phyloP scores from a whole-genome alignment of 1,139 yeast genomes.

The Zygotorulaspora mrakii region DNA sequence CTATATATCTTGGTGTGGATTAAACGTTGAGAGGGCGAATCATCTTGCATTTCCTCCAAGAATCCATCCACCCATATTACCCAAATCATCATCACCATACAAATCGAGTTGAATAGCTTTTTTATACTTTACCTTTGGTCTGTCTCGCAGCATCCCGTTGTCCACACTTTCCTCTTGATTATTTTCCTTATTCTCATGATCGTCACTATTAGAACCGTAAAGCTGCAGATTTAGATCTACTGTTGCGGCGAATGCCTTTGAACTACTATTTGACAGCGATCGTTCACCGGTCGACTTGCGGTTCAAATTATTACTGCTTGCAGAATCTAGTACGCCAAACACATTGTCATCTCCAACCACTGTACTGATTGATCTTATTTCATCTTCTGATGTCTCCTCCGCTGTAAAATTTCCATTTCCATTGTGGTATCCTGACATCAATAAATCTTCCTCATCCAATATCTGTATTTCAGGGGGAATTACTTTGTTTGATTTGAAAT shows the following conservation, averaged over 20 bases:
- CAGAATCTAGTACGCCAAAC: constrained; percentile 1
- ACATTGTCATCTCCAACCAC: constrained; percentile 9
- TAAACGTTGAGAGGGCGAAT: neutral
- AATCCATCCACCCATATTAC: constrained; percentile 29
- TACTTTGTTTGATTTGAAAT: constrained; percentile 22
- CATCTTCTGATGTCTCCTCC: constrained; percentile 20
- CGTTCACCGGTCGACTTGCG: constrained; percentile 4
- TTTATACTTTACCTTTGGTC: constrained; percentile 21
- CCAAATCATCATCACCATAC: constrained; percentile 29
- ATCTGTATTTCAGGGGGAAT: constrained; percentile 16
- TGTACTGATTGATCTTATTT: constrained; percentile 14
- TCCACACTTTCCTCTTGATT: neutral
- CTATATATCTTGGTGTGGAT: too few species aligned
- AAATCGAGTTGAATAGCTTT: constrained; percentile 31
- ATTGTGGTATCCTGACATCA: constrained; percentile 28
- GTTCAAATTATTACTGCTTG: constrained; percentile 7
- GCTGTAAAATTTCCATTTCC: constrained; percentile 13
- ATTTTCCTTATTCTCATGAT: constrained; percentile 2
- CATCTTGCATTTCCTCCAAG: constrained; percentile 29
- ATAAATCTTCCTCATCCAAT: constrained; percentile 31
- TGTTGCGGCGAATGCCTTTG: constrained; percentile 2
- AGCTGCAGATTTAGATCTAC: constrained; percentile 20
- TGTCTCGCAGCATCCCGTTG: constrained; percentile 10
- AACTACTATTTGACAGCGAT: constrained; percentile 4
- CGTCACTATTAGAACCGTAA: constrained; percentile 19